Base-by-base conservation (phyloP, 2,329 filamentous ascomycete species). In the Aspergillus fijiensis region DNA sequence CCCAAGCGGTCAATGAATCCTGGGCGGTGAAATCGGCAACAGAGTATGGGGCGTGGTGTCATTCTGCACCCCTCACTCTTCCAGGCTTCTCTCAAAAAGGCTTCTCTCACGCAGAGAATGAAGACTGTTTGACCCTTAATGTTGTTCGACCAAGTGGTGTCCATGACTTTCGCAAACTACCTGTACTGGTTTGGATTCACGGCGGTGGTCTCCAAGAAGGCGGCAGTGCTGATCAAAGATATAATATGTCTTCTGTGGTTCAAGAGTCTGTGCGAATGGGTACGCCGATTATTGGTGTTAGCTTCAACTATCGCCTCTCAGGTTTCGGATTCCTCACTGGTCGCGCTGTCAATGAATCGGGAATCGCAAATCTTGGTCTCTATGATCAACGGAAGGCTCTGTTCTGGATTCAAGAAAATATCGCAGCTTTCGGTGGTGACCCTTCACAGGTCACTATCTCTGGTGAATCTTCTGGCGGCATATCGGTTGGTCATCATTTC, bases 231-330 rank as follows among this genome's bases (percentile, higher is more conserved):
- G 63, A 66, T 33, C 62, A 64, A 19, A 58, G 62, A 58, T 89
- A 88, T 71, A 88, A 88, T 65, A 72, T 86, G 42, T 82, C 81
- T 2, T 85, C 82, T 65, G 79, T 87, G 48, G 84, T 89, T 5
- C 72, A 80, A 51, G 77, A 81, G 19, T 80, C 81, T 23, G 79
- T 80, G 27, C 73, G 80, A 4, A 77, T 82, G 29, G 75, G 75
- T 1, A 77, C 80, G 57, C 82, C 82, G 0, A 74, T 85, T 14
- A 76, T 85, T 10, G 80, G 75, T 1, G 80, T 84, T 0, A 79
- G 76, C 57, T 76, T 84, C 63, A 84, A 83, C 65, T 84, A 84
- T 60, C 77, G 81, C 3, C 72, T 82, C 19, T 74, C 73, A 14
- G 74, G 73, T n/a, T 84, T 78, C 71, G 82, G 83, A 6, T 84